These are phyloP conservation scores for Annulohypoxylon truncatum DNA, from an alignment of 2,329 filamentous ascomycete species.

Conservation along the genomic window DNA sequence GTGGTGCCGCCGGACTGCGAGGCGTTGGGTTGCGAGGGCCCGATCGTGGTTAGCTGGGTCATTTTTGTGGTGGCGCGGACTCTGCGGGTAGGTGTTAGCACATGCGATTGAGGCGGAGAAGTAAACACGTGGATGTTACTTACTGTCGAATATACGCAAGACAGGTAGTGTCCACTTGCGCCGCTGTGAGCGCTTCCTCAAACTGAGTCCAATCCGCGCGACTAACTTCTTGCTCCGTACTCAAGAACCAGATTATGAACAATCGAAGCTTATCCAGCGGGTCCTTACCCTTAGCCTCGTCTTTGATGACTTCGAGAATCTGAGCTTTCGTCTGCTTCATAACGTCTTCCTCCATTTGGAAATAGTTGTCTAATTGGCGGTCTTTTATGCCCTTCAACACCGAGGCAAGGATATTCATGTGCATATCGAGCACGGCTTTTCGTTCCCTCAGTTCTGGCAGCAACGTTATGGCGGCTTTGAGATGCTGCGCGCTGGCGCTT, in stretches of 20 bases:
- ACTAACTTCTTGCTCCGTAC: slow-evolving; percentile 88
- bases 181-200: slow-evolving; percentile 81
- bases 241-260: slow-evolving; percentile 97
- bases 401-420: slow-evolving; percentile 96
- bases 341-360: slow-evolving; percentile 92
- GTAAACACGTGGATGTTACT: slow-evolving; percentile 49
- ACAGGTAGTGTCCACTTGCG: slow-evolving; percentile 80
- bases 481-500: slow-evolving; percentile 88
- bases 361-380: slow-evolving; percentile 94
- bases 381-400: slow-evolving; percentile 85
- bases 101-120: neutral
- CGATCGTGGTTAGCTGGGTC: slow-evolving; percentile 96
- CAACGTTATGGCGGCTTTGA: slow-evolving; percentile 94
- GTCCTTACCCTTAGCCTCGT: slow-evolving; percentile 82
- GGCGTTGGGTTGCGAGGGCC: slow-evolving; percentile 72
- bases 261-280: slow-evolving; percentile 89
- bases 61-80: slow-evolving; percentile 96
- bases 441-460: slow-evolving; percentile 92
- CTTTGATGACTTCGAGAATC: slow-evolving; percentile 86
- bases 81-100: slow-evolving; percentile 55
- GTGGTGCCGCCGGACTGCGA: slow-evolving; percentile 70
- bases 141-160: slow-evolving; percentile 89
- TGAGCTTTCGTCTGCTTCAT: slow-evolving; percentile 91
- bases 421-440: slow-evolving; percentile 95
- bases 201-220: slow-evolving; percentile 87